Conservation (phyloP, 2,329 filamentous ascomycete species). For the Ascochyta viciae-villosae region DNA sequence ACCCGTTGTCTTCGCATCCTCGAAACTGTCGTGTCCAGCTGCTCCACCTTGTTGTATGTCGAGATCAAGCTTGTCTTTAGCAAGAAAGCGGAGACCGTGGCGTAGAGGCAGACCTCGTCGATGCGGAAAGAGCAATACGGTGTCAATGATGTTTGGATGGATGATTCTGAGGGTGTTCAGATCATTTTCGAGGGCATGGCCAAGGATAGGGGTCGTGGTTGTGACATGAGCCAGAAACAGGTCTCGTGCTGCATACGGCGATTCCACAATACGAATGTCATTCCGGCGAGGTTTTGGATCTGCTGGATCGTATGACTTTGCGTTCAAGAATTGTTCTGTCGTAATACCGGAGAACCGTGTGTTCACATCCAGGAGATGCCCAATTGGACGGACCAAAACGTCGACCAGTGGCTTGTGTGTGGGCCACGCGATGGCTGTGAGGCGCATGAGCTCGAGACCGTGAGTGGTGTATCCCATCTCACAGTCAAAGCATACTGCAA, state of each 20-base stretch:
- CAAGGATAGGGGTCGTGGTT: conserved; percentile 82
- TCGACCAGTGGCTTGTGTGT: conserved; percentile 77
- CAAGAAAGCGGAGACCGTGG: conserved; percentile 77
- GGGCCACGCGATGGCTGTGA: conserved; percentile 91
- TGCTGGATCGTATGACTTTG: conserved; percentile 51
- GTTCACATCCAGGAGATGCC: conserved; percentile 88
- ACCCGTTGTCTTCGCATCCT: conserved; percentile 88
- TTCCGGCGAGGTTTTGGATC: conserved; percentile 33
- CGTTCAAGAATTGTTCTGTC: conserved; percentile 75
- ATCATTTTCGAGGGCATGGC: conserved; percentile 95
- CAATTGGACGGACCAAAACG: conserved; percentile 81
- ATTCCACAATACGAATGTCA: conserved; percentile 74
- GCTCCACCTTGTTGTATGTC: conserved; percentile 78
- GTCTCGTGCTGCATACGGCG: conserved; percentile 75
- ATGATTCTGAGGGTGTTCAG: conserved; percentile 84
- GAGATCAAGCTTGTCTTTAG: conserved; percentile 71
- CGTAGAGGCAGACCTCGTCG: conserved; percentile 77
- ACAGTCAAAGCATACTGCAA: conserved; percentile 87
- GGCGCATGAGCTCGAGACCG: conserved; percentile 85
- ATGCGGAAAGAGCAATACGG: conserved; percentile 83
- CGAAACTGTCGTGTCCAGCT: conserved; percentile 85
- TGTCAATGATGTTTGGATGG: conserved; percentile 86
- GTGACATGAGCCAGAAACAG: conserved; percentile 79
- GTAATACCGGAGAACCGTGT: conserved; percentile 89
- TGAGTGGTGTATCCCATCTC: conserved; percentile 96